Base-by-base conservation (phyloP, 2,329 filamentous ascomycete genomes). In the Sporothrix mexicana region DNA sequence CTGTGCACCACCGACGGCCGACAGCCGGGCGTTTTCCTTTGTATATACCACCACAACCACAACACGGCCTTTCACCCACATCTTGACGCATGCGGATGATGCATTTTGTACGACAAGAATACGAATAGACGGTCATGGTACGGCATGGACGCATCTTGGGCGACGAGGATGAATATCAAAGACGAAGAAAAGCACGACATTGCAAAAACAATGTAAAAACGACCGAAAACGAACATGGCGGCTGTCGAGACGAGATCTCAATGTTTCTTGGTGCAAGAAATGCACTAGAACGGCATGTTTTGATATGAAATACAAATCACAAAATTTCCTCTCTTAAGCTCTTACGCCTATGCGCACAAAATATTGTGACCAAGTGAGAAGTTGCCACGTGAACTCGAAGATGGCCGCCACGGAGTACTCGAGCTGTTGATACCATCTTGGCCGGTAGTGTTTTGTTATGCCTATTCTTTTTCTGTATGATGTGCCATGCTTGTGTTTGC, bases 311-410 rank as follows among this genome's bases (percentile, higher is more conserved):
- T 67, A 51, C 4, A 66, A 64, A 20, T 36, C 45, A 20, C 64
- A 51, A 9, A 67, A 30, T 49, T 51, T 67, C 64, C 64, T 67
- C 64, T 67, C 64, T 36, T 36, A 36, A 4, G 7, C 64, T 67
- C 64, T 36, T 36, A 36, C 30, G 7, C 30, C 2, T 36, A 2
- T 2, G 30, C 30, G 30, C 30, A 36, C 30, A 36, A 3, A 36
- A 36, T 36, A 36, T 36, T 36, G 30, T 36, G 30, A 36, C 30
- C 5, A 4, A 6, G 30, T 36, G 30, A 36, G 30, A 36, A 36
- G 4, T 36, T 36, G 30, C 30, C 30, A 36, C 1, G 30, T 5
- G 30, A 36, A 2, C 30, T 36, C 3, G 30, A 36, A 36, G 7
- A 36, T 36, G 30, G 30, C 30, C 30, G 30, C 30, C 30, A 36